A percentile compares a stretch with the other conserved stretches of the same genome.
Evolutionary conservation across 2,329 filamentous ascomycete genomes (phyloP).

Genomic region (Dactylellina parvicollis): DNA sequence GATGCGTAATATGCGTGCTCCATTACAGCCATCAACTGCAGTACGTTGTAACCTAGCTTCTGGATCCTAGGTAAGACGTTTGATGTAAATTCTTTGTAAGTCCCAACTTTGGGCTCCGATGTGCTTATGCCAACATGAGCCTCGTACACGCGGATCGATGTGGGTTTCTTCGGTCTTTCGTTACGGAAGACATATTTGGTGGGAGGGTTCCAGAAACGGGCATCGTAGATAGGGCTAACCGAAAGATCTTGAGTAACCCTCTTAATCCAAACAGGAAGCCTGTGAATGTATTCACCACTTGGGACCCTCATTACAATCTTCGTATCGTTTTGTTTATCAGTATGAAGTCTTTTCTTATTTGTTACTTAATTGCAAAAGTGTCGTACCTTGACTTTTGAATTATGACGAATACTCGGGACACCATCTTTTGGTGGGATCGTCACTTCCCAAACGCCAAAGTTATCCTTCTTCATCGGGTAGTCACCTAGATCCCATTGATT

Average conservation of each 20-base stretch:
- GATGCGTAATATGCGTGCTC: constrained; percentile 99
- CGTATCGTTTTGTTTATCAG: not conserved
- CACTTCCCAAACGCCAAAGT: constrained; percentile 88
- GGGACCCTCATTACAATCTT: constrained; percentile 86
- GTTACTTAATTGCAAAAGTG: not conserved
- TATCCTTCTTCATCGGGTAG: constrained; percentile 86
- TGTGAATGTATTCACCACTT: constrained; percentile 81
- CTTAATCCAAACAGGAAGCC: constrained; percentile 95
- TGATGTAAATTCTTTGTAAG: constrained; percentile 96
- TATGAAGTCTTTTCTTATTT: not conserved
- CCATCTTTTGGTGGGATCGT: constrained; percentile 77
- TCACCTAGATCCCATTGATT: constrained; percentile 87
- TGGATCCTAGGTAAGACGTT: constrained; percentile 93
- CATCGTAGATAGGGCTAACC: constrained; percentile 92
- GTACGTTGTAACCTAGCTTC: constrained; percentile 91
- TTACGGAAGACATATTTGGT: constrained; percentile 85
- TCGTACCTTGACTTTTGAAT: constrained; percentile 91
- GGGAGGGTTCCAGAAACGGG: constrained; percentile 96
- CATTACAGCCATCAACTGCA: constrained; percentile 99
- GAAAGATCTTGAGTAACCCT: constrained; percentile 92
- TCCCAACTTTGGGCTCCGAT: constrained; percentile 85
- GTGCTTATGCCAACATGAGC: constrained; percentile 98
- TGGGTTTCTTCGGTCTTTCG: constrained; percentile 80
- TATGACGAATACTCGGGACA: constrained; percentile 82
- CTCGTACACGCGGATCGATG: constrained; percentile 91